These are phyloP conservation scores for Trifolium pratense DNA, from an alignment of 306 rosid species.

Conservation along the genomic window DNA sequence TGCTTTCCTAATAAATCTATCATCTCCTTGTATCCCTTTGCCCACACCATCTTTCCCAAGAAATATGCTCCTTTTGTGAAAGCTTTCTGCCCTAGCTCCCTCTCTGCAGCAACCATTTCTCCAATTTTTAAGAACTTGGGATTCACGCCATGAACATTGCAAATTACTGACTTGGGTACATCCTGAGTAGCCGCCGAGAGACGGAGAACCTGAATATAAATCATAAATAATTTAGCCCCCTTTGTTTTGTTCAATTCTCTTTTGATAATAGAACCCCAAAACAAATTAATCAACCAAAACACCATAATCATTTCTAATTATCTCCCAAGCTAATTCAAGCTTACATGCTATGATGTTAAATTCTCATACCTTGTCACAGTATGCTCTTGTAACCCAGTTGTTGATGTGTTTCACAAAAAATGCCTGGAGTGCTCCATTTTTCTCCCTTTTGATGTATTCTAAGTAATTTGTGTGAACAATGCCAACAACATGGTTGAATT, in stretches of 20 bases:
- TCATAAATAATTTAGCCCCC: conserved; percentile 26
- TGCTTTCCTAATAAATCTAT: conserved; percentile 80
- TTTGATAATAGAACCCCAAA: conserved; percentile 6
- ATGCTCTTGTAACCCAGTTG: conserved; percentile 89
- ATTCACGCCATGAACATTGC: conserved; percentile 99
- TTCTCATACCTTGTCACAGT: conserved; percentile 79
- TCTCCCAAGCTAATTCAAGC: conserved; percentile 20
- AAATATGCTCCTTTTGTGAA: conserved; percentile 97
- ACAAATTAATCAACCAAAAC: conserved; percentile 20
- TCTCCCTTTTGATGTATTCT: conserved; percentile 95
- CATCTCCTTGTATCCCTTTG: conserved; percentile 90
- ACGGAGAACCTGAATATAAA: conserved; percentile 81
- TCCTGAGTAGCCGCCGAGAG: conserved; percentile 98
- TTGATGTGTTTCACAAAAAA: conserved; percentile 95
- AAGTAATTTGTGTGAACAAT: conserved; percentile 96
- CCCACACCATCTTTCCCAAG: conserved; percentile 99
- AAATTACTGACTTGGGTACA: conserved; percentile 83
- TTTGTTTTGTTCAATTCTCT: conserved; percentile 25
- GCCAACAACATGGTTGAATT: conserved; percentile 97
- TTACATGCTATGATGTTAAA: conserved; percentile 23
- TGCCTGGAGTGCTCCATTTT: conserved; percentile 91
- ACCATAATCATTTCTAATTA: conserved; percentile 22
- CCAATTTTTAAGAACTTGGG: conserved; percentile 91
- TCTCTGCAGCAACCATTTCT: conserved; percentile 76
- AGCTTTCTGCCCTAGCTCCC: conserved; percentile 74